Evolutionary conservation across 1,284 basidiomycete genomes (phyloP).

Genomic region (Ustilago vetiveriae): DNA sequence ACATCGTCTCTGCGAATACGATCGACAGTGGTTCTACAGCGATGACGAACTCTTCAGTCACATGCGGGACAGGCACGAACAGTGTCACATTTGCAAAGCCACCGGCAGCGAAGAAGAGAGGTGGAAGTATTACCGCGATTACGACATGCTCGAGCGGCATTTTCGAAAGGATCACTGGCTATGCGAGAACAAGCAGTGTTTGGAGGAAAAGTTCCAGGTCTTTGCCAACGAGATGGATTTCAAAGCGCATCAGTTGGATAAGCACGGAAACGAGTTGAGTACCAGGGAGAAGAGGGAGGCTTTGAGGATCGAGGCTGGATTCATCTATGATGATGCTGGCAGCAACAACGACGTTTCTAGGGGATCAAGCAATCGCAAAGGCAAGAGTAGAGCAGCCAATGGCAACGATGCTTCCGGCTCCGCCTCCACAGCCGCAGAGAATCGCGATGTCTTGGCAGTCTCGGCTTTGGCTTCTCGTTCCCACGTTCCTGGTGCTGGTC

Average conservation of each 20-base stretch:
- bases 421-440: no score
- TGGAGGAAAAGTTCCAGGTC: conserved; percentile 91
- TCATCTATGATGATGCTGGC: conserved; percentile 75
- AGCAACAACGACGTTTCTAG: no score
- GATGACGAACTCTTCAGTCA: conserved; percentile 93
- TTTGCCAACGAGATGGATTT: conserved; percentile 87
- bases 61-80: conserved; percentile 92
- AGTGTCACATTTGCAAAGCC: conserved; percentile 85
- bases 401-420: no score
- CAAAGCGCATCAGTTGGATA: conserved; percentile 88
- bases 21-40: conserved; percentile 86
- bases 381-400: no score
- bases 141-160: conserved; percentile 65
- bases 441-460: conserved; percentile 36
- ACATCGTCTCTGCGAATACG: conserved; percentile 90
- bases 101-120: conserved; percentile 55
- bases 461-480: conserved; percentile 58
- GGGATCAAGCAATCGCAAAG: no score
- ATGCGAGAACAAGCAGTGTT: conserved; percentile 79
- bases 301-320: conserved; percentile 80
- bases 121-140: conserved; percentile 61
- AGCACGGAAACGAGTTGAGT: conserved; percentile 83
- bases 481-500: conserved; percentile 67
- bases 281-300: conserved; percentile 80
- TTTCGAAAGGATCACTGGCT: conserved; percentile 75